These are phyloP conservation scores for Aphanocladium album DNA, from an alignment of 2,329 filamentous ascomycete genomes.

Conservation along the genomic window DNA sequence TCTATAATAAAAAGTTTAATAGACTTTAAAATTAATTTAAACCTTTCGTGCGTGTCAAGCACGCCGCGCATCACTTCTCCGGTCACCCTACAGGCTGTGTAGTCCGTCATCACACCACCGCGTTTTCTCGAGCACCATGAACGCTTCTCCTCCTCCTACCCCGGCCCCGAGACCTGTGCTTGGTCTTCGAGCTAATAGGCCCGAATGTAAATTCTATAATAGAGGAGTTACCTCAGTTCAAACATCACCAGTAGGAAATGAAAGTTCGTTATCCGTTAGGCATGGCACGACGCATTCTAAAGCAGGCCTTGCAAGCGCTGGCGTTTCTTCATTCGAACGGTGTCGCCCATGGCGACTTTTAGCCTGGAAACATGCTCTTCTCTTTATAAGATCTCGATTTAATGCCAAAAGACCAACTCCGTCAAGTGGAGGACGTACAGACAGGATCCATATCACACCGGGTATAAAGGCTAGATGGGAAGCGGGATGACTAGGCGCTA, in stretches of 20 bases:
- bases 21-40: too few species aligned
- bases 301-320: constrained; percentile 33
- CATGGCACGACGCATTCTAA: constrained; percentile 37
- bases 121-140: constrained; percentile 17
- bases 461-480: constrained; percentile 26
- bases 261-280: constrained; percentile 32
- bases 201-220: constrained; percentile 33
- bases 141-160: constrained; percentile 20
- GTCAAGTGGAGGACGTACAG: constrained; percentile 21
- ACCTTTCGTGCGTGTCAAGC: neutral
- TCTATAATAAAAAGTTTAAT: too few species aligned
- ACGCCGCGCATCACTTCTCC: neutral
- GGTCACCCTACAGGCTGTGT: neutral
- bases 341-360: constrained; percentile 36
- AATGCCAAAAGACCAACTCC: constrained; percentile 19
- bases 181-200: constrained; percentile 28
- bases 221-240: constrained; percentile 28
- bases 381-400: constrained; percentile 24
- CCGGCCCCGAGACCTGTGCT: constrained; percentile 27
- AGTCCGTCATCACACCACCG: neutral
- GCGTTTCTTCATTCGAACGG: constrained; percentile 32
- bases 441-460: constrained; percentile 21
- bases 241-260: constrained; percentile 20
- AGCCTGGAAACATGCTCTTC: constrained; percentile 34
- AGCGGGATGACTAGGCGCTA: constrained; percentile 25